Conservation (phyloP, 768 basidiomycete genomes). For the Tremella yokohamensis region DNA sequence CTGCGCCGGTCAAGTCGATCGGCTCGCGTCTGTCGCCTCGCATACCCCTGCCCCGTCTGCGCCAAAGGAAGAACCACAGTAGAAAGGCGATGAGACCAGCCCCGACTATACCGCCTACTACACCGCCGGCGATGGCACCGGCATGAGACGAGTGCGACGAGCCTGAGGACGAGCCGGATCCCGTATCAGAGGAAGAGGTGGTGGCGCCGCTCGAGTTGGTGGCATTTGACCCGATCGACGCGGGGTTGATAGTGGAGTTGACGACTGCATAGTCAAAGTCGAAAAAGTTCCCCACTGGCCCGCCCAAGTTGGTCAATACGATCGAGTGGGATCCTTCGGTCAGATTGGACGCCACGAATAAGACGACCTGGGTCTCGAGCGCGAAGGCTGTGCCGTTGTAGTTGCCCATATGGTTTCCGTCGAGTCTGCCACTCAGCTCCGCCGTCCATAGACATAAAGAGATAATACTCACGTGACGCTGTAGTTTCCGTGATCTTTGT, state of each 20-base stretch:
- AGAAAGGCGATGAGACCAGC: constrained; percentile 30
- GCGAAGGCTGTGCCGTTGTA: neutral
- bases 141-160: no score
- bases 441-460: neutral
- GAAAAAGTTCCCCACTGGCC: neutral
- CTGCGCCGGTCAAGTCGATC: constrained; percentile 12
- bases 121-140: constrained; percentile 43
- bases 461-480: constrained; percentile 18
- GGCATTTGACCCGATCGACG: neutral
- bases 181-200: no score
- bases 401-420: neutral
- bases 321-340: constrained; percentile 21
- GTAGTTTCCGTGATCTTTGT: constrained; percentile 28
- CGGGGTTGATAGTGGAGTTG: constrained; percentile 24
- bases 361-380: neutral
- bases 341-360: constrained; percentile 1
- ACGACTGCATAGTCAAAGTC: constrained; percentile 31
- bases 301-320: constrained; percentile 15
- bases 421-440: constrained; percentile 1
- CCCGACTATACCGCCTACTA: constrained; percentile 38
- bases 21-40: neutral
- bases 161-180: no score
- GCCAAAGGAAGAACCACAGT: constrained; percentile 21
- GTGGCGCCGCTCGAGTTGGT: neutral
- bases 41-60: constrained; percentile 20